Base-by-base conservation (phyloP, 352 stramenopile genomes). In the Globisporangium viniferum region DNA sequence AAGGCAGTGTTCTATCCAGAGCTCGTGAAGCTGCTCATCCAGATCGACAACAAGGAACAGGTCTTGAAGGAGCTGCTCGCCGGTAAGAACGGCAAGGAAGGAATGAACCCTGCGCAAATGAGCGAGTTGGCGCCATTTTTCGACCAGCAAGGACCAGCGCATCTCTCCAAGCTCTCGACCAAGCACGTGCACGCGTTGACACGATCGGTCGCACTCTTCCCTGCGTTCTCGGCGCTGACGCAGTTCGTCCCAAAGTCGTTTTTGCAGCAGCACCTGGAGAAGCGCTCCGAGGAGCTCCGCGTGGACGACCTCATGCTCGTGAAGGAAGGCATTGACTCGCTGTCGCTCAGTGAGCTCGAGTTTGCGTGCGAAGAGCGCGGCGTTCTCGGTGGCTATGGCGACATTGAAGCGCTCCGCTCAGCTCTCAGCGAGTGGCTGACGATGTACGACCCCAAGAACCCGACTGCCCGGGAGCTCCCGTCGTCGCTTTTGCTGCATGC, bases 331-430 rank as follows among this genome's bases (percentile, higher is more conserved):
- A 78, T 95, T 35, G 82, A 91, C 22, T 64, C 76, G n/a, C 66
- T 95, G 44, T 87, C 83, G 48, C 77, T 92, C n/a, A 82, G 76
- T 55, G 88, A 95, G 64, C 77, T 95, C 22, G 86, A 92, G 76
- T 94, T 95, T 73, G 88, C 88, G n/a, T 94, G 86, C 29, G 77
- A 88, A 62, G 88, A 95, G 66, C 84, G 88, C 9, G 88, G 88
- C 8, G 84, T 95, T 36, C 74, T 87, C 10, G 74, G 77, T 27
- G 81, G 82, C 49, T 95, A 92, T 66, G 86, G 84, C 44, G 72
- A 92, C 22, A 87, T 90, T 36, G 71, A 86, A 62, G 75, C 67
- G 39, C 70, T 93, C 41, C 82, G 78, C 2, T 56, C 55, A 2
- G 82, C 77, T 5, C 63, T 95, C 39, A 59, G 72, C 10, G 79